Conservation (phyloP, 768 basidiomycete species). For the button mushroom (Agaricus bisporus) region DNA sequence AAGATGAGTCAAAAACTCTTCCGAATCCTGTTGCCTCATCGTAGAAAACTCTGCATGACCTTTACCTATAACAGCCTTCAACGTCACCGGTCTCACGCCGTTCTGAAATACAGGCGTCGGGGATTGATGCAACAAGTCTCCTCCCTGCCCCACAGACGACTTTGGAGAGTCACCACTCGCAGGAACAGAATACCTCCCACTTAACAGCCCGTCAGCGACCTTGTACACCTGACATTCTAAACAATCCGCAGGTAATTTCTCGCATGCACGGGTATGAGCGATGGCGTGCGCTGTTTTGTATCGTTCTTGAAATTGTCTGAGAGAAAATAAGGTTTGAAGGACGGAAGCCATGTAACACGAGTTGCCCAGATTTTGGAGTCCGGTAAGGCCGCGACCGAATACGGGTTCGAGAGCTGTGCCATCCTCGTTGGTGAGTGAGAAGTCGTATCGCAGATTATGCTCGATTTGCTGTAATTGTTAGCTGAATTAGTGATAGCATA, state of each 20-base stretch:
- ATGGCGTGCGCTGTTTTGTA: slow-evolving; percentile 59
- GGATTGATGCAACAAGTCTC: slow-evolving; percentile 18
- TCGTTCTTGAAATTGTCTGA: slow-evolving; percentile 68
- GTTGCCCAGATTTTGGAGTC: slow-evolving; percentile 89
- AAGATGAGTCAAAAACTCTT: slow-evolving; percentile 87
- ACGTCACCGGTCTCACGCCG: slow-evolving; percentile 74
- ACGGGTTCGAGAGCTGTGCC: slow-evolving; percentile 85
- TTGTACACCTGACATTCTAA: slow-evolving; percentile 96
- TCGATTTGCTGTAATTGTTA: slow-evolving; percentile 72
- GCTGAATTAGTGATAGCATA: not conserved
- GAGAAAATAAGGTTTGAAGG: slow-evolving; percentile 79
- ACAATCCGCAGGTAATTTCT: slow-evolving; percentile 67
- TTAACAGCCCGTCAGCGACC: slow-evolving; percentile 85
- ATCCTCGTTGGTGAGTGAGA: slow-evolving; percentile 81
- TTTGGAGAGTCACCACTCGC: slow-evolving; percentile 22
- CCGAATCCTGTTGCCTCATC: slow-evolving; percentile 96
- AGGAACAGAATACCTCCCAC: slow-evolving; percentile 81
- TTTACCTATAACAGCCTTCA: slow-evolving; percentile 88
- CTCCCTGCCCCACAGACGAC: not conserved
- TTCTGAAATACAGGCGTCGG: slow-evolving; percentile 66
- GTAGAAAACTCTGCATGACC: slow-evolving; percentile 93
- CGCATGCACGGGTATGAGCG: not conserved
- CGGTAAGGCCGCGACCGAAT: slow-evolving; percentile 86
- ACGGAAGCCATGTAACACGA: slow-evolving; percentile 98
- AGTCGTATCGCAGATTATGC: slow-evolving; percentile 92